Conservation (phyloP, 2,329 filamentous ascomycete species). For the Trichoderma atrobrunneum region DNA sequence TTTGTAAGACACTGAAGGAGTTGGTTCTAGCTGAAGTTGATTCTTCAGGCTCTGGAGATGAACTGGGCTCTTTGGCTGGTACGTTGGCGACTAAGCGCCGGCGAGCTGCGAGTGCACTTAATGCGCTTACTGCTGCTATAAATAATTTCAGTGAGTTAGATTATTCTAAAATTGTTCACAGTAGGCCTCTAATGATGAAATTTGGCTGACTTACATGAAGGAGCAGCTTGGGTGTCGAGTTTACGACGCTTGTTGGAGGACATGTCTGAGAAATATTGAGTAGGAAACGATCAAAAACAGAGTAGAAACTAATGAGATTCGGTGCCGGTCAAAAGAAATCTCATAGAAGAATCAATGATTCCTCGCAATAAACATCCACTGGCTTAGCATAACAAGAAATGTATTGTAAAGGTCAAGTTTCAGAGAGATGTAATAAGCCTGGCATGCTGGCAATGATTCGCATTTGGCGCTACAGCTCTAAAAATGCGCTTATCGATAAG, state of each 20-base stretch:
- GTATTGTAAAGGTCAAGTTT: not conserved
- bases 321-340: fast-evolving
- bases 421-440: not conserved
- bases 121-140: conserved; percentile 32
- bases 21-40: conserved; percentile 26
- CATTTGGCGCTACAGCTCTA: not conserved
- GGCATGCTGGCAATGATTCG: not conserved
- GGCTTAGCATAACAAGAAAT: not conserved
- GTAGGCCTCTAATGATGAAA: not conserved
- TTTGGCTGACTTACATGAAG: conserved; percentile 30
- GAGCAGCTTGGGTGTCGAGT: conserved; percentile 30
- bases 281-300: not conserved
- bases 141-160: not conserved
- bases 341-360: fast-evolving
- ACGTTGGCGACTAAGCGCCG: conserved; percentile 27
- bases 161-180: not conserved
- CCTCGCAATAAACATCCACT: not conserved
- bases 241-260: conserved; percentile 37
- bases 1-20: conserved; percentile 32
- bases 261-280: conserved; percentile 7
- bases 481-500: conserved; percentile 15
- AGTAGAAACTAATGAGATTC: not conserved
- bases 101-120: conserved; percentile 39
- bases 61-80: conserved; percentile 18
- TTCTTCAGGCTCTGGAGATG: conserved; percentile 24